Evolutionary conservation across 2,329 filamentous ascomycete species (phyloP).

Genomic region (Phoma sp.): DNA sequence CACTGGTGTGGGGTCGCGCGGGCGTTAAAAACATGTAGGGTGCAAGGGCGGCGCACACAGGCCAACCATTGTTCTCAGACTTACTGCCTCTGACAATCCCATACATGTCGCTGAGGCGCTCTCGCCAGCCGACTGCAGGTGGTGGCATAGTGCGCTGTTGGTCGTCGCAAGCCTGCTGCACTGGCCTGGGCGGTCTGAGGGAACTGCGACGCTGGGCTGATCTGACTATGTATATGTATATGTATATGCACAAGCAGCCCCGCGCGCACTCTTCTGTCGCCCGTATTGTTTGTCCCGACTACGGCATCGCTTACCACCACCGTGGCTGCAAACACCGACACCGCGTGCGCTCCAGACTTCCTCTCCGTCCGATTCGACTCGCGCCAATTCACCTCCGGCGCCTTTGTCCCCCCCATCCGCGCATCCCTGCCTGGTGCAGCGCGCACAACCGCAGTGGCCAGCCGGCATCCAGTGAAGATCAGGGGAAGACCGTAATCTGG

Average conservation of each 20-base stretch:
- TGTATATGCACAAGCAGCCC: slow-evolving; percentile 13
- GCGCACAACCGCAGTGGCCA: slow-evolving; percentile 19
- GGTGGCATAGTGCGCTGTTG: slow-evolving; percentile 37
- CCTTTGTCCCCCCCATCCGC: slow-evolving; percentile 18
- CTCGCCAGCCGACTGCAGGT: slow-evolving; percentile 41
- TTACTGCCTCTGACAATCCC: slow-evolving; percentile 46
- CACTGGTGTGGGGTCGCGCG: slow-evolving; percentile 27
- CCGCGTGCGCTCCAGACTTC: slow-evolving; percentile 23
- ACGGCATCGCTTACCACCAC: slow-evolving; percentile 1
- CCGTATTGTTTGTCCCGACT: too few relatives aligned
- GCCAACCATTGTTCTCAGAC: slow-evolving; percentile 42
- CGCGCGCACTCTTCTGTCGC: not conserved
- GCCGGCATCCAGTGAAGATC: slow-evolving; percentile 24
- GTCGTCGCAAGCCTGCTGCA: slow-evolving; percentile 8
- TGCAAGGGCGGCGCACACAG: slow-evolving; percentile 23
- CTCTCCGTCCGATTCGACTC: slow-evolving; percentile 7
- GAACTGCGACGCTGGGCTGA: not conserved
- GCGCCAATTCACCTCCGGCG: slow-evolving; percentile 13
- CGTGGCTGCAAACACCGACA: not conserved
- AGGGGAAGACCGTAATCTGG: slow-evolving; percentile 22
- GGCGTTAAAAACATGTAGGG: slow-evolving; percentile 30
- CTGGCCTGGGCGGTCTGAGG: not conserved
- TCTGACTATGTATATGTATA: too few relatives aligned
- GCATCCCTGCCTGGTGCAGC: slow-evolving; percentile 28
- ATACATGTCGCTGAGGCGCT: slow-evolving; percentile 43